Conservation (phyloP, 805 yeast genomes). For the Spathaspora girioi region DNA sequence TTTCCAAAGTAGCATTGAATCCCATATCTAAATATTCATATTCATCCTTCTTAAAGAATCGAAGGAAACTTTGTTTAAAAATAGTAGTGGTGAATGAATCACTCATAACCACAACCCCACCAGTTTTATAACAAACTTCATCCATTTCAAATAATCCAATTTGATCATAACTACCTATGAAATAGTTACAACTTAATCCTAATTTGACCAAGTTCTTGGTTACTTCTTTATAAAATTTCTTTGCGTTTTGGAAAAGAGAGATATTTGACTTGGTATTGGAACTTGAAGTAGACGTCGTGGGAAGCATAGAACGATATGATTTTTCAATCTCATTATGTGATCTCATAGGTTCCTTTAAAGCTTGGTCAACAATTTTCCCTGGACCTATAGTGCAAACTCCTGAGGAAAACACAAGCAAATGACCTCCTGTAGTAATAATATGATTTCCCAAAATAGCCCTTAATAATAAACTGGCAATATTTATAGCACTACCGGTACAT, state of each 20-base stretch:
- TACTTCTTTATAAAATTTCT: conserved; percentile 45
- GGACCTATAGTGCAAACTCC: conserved; percentile 69
- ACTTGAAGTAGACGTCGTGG: conserved; percentile 30
- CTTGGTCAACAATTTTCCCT: conserved; percentile 54
- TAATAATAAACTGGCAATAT: conserved; percentile 38
- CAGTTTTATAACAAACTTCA: conserved; percentile 51
- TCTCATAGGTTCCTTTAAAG: conserved; percentile 59
- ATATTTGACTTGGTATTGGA: conserved; percentile 28
- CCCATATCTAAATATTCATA: conserved; percentile 47
- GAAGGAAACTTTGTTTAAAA: conserved; percentile 60
- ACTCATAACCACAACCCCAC: conserved; percentile 59
- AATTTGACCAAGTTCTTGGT: conserved; percentile 44
- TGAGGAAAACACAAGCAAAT: conserved; percentile 51
- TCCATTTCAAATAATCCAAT: conserved; percentile 68
- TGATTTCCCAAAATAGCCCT: conserved; percentile 32
- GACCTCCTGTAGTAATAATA: conserved; percentile 48
- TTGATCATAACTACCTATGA: conserved; percentile 68
- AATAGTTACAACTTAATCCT: conserved; percentile 55
- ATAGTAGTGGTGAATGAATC: conserved; percentile 67
- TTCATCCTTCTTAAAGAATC: conserved; percentile 40
- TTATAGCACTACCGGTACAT: conserved; percentile 59
- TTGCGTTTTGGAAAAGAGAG: conserved; percentile 33
- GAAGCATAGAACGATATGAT: conserved; percentile 23
- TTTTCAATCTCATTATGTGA: conserved; percentile 60
- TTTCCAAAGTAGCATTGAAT: conserved; percentile 57